Evolutionary conservation across 2,329 filamentous ascomycete species (phyloP), one percentile per base, ranked within the genome.

Genomic region (Pleoardoris graminearum): DNA sequence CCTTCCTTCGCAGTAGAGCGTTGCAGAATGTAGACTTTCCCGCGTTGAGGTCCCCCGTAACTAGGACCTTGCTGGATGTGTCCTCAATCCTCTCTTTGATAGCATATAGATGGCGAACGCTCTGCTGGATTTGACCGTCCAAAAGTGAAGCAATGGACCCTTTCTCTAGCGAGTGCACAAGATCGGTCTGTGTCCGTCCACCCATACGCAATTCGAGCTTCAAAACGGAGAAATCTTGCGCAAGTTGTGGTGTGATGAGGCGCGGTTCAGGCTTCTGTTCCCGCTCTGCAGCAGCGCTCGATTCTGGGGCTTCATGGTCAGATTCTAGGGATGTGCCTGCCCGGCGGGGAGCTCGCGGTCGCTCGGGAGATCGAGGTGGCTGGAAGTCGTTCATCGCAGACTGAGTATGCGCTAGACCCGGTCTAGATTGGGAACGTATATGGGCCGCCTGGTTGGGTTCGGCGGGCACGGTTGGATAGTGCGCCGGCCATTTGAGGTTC

Each of bases 21-120:
- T 99, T 99, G 77, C 94, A 99, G 66, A 99, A 99, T 0, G 94
- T 99, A 3, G 94, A 99, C 71, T 99, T 99, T 68, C 94, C 94
- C 7, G 94, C 93, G 69, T 99, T 99, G 48, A 99, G 76, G 70
- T 99, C 94, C 67, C 94, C 94, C 0, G 94, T 99, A 16, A 99
- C 87, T 52, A 99, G 77, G 1, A 99, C 94, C 73, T 99, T 99
- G 76, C 93, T 97, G 4, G 93, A 90, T 0, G 91, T 97, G 73
- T 99, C 94, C 71, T 97, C 94, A 57, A 99, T 99, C 48, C 94
- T 87, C 61, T 97, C 94, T 54, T 91, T 86, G 29, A 99, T 80
- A 0, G 90, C 86, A 50, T 90, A 81, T 1, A 99, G 82, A 74
- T 99, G 94, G 64, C 91, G 91, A 69, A 97, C 89, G 71, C 91